Conservation (phyloP, 768 basidiomycete genomes). For the Agaricus blazei region DNA sequence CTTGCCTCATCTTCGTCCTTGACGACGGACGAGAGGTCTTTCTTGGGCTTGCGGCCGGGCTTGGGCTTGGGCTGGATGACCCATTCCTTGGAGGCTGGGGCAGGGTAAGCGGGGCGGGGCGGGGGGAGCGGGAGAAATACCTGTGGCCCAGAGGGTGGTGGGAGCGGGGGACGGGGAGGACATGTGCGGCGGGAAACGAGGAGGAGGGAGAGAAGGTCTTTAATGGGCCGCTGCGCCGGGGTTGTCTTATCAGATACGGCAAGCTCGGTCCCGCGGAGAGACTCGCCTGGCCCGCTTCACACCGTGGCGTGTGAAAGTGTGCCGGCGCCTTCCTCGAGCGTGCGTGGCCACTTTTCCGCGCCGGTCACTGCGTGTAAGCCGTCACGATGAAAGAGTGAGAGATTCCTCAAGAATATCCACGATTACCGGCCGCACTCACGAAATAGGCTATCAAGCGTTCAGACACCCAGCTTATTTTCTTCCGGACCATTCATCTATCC, state of each 20-base stretch:
- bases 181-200: constrained; percentile 12
- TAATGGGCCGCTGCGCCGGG: constrained; percentile 10
- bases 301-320: constrained; percentile 15
- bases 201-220: constrained; percentile 17
- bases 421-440: constrained; percentile 8
- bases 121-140: constrained; percentile 29
- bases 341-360: constrained; percentile 6
- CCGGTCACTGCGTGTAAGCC: constrained; percentile 7
- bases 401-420: constrained; percentile 9
- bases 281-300: constrained; percentile 7
- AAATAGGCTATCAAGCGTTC: constrained; percentile 3
- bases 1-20: constrained; percentile 47
- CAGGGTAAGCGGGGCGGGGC: constrained; percentile 11
- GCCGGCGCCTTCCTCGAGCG: no score
- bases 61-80: constrained; percentile 82
- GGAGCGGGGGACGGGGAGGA: constrained; percentile 28
- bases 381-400: constrained; percentile 6
- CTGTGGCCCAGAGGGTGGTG: constrained; percentile 66
- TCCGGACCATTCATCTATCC: constrained; percentile 16
- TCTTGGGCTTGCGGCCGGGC: constrained; percentile 86
- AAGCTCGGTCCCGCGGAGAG: constrained; percentile 16
- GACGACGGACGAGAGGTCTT: constrained; percentile 37
- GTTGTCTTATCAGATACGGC: constrained; percentile 54
- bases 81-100: constrained; percentile 83
- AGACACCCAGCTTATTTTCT: constrained; percentile 12